Evolutionary conservation across 768 basidiomycete species (phyloP).

Genomic region (Mycena haematopus): DNA sequence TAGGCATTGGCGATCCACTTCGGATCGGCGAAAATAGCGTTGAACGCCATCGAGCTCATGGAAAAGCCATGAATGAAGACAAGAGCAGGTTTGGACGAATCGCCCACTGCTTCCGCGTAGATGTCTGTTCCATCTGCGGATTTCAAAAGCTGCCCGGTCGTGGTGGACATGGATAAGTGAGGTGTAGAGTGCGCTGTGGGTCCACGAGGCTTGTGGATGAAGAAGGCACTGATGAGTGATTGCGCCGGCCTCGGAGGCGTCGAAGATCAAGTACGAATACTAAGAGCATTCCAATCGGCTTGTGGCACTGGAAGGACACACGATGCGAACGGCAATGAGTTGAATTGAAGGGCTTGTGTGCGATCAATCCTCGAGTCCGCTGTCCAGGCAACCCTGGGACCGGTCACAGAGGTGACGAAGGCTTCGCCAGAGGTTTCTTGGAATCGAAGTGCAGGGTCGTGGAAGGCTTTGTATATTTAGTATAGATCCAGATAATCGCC

Average conservation of each 20-base stretch:
- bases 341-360: too few relatives aligned
- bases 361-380: too few relatives aligned
- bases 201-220: background rate
- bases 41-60: constrained; percentile 40
- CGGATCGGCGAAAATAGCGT: constrained; percentile 43
- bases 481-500: too few relatives aligned
- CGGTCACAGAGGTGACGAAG: too few relatives aligned
- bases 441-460: too few relatives aligned
- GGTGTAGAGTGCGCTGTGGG: background rate
- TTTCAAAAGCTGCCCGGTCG: constrained; percentile 28
- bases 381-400: too few relatives aligned
- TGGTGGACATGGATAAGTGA: constrained; percentile 7
- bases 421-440: too few relatives aligned
- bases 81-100: constrained; percentile 43
- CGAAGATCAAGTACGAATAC: background rate
- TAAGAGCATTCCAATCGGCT: background rate
- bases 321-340: background rate
- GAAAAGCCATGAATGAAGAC: constrained; percentile 48
- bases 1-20: constrained; percentile 36
- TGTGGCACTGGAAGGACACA: background rate
- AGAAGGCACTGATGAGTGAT: background rate
- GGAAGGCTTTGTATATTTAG: too few relatives aligned
- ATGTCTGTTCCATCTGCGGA: constrained; percentile 48
- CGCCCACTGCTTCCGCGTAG: constrained; percentile 45
- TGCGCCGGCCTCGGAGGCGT: background rate